Base-by-base conservation (phyloP, 305 asterid species). In the Petunia hybrid region DNA sequence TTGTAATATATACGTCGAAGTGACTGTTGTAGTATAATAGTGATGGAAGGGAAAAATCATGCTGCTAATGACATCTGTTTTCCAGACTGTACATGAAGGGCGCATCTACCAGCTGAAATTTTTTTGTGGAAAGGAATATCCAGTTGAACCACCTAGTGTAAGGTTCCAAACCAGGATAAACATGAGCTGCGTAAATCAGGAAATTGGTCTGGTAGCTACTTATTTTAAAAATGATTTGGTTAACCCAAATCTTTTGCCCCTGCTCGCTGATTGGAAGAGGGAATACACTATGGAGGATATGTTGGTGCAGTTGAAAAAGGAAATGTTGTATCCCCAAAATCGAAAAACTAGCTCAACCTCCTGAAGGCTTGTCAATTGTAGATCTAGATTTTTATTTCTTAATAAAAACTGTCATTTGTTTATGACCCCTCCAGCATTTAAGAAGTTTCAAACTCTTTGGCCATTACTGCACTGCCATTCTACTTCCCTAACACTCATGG, bases 221-320 rank as follows among this genome's bases (percentile, higher is more conserved):
- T 48, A 45, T 51, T 9, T 8, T 55, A 70, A 39, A 10, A 62
- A 79, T 81, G 79, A 64, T 7, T 82, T 91, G 97, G 97, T 93
- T 42, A 97, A 93, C 57, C 92, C 92, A 48, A 82, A 80, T 70
- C 85, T 83, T 42, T 91, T 93, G 83, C 87, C 97, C 81, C 90
- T 91, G 95, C 95, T 93, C 65, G 87, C 91, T 22, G 80, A 87
- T 77, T 93, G 97, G 97, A 82, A 87, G 80, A 87, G 95, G 84
- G 95, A 91, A 86, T 82, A 86, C 82, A 91, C 92, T 12, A 93
- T 93, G 97, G 97, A 93, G 91, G 97, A 91, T 83, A 86, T 93
- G 82, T 75, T 93, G 70, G 63, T 89, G 83, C 92, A 89, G 82
- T 84, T 91, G 85, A 93, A 93, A 76, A 91, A 90, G 81, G 97